Evolutionary conservation across 331 rosid species (phyloP).

Genomic region (Malus hybrid): DNA sequence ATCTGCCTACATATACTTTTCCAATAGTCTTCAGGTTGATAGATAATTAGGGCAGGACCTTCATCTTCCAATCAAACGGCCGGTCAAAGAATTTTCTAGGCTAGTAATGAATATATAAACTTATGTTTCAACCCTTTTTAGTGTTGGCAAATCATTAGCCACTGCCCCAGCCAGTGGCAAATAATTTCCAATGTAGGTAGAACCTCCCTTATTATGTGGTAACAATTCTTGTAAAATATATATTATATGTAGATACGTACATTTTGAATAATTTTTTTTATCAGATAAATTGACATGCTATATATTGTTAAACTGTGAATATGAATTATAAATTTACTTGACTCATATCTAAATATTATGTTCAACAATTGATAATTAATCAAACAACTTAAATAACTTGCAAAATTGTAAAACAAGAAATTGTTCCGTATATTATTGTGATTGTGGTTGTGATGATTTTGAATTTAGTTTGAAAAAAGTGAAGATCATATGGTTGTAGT

Average conservation of each 20-base stretch:
- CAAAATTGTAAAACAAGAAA: too few species aligned
- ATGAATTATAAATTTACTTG: neutral
- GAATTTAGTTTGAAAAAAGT: neutral
- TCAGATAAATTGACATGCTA: neutral
- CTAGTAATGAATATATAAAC: neutral
- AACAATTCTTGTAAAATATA: neutral
- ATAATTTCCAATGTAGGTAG: neutral
- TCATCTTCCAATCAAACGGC: slow-evolving; percentile 30
- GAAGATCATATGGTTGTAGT: neutral
- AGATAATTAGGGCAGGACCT: slow-evolving; percentile 22
- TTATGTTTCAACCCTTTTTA: slow-evolving; percentile 26
- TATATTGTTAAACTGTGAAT: neutral
- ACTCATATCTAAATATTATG: too few species aligned
- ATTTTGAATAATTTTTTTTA: neutral
- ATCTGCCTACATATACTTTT: neutral
- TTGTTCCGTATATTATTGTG: too few species aligned
- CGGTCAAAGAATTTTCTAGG: slow-evolving; percentile 49
- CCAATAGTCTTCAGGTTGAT: neutral
- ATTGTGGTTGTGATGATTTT: neutral
- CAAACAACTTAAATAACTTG: too few species aligned
- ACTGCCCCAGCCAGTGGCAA: neutral
- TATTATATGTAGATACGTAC: neutral
- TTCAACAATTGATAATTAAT: too few species aligned
- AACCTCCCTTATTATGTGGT: neutral
- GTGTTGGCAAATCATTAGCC: slow-evolving; percentile 64